Evolutionary conservation across 2,329 filamentous ascomycete genomes (phyloP), one percentile per base, ranked within the genome.

Genomic region (Exserohilum turcica): DNA sequence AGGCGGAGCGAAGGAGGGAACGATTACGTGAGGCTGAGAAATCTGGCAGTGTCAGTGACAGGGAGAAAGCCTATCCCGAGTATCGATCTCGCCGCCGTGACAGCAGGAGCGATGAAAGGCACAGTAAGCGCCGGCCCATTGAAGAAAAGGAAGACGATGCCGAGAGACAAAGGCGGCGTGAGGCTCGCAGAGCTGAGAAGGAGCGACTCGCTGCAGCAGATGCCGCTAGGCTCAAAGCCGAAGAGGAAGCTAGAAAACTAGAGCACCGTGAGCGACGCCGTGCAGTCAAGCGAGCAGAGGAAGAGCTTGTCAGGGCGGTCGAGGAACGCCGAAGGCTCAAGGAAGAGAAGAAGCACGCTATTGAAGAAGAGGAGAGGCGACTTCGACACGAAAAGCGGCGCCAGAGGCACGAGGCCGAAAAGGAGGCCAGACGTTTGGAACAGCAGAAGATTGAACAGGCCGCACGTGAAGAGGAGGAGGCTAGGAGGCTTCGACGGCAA

Each of bases 211-310:
- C 59, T 15, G 69, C 59, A n/a, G 62, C 57, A 42, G 68, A 71
- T 38, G 64, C 61, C 37, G 58, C 59, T 27, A 63, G 57, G 19
- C n/a, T 57, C 2, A 52, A 57, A 19, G 61, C 61, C 15, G 65
- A 67, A 42, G 66, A 68, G 28, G 66, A 69, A 45, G 56, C 55
- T 16, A 56, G 57, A 39, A 54, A 56, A 54, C 59, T 59, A 37
- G 68, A 61, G 43, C 64, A 63, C 16, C 66, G 64, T 32, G 71
- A 73, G 43, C 65, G 65, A 33, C 68, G 67, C 9, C 61, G 60
- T 46, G 65, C 65, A 6, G 59, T 48, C 1, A 67, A 63, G 24
- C 56, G 61, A 15, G 69, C 63, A 18, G 65, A 67, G 33, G 59
- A 65, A 28, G 65, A 65, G 39, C 52, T 48, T 2, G 31, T 60